Conservation (phyloP, 768 basidiomycete genomes). For the Pleurotus giganteus region DNA sequence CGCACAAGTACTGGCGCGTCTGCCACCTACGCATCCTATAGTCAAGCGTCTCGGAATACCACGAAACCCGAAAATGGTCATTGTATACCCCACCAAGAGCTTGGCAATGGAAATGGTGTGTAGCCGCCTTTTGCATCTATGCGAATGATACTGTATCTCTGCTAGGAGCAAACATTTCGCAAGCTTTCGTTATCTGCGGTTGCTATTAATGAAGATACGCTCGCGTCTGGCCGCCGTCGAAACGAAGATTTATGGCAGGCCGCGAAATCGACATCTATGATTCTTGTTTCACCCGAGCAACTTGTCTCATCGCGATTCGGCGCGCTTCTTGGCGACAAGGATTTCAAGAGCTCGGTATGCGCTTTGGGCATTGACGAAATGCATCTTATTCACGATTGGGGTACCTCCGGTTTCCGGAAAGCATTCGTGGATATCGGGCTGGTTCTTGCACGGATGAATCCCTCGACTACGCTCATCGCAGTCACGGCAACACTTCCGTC, state of each 20-base stretch:
- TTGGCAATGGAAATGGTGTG: conserved; percentile 23
- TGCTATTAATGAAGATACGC: conserved; percentile 21
- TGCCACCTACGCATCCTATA: not conserved
- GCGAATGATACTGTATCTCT: not conserved
- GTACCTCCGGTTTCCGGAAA: conserved; percentile 17
- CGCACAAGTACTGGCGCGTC: not conserved
- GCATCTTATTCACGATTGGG: conserved; percentile 24
- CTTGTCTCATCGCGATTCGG: conserved; percentile 18
- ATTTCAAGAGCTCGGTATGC: conserved; percentile 19
- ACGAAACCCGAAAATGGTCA: conserved; percentile 15
- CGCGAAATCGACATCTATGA: conserved; percentile 12
- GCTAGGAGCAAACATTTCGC: not conserved
- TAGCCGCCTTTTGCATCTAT: not conserved
- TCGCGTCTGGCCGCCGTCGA: not conserved
- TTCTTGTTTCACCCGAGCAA: conserved; percentile 24
- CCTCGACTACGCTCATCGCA: not conserved
- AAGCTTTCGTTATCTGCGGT: conserved; percentile 18
- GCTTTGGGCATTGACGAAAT: conserved; percentile 25
- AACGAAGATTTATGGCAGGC: conserved; percentile 15
- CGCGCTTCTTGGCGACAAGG: conserved; percentile 14
- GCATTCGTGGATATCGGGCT: conserved; percentile 13
- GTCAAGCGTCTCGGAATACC: conserved; percentile 12
- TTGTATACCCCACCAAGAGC: conserved; percentile 22
- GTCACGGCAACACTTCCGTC: not conserved
- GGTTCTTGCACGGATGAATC: not conserved